These are phyloP conservation scores for Silene latifolia DNA, from an alignment of 148 eudicot genomes.

Conservation along the genomic window DNA sequence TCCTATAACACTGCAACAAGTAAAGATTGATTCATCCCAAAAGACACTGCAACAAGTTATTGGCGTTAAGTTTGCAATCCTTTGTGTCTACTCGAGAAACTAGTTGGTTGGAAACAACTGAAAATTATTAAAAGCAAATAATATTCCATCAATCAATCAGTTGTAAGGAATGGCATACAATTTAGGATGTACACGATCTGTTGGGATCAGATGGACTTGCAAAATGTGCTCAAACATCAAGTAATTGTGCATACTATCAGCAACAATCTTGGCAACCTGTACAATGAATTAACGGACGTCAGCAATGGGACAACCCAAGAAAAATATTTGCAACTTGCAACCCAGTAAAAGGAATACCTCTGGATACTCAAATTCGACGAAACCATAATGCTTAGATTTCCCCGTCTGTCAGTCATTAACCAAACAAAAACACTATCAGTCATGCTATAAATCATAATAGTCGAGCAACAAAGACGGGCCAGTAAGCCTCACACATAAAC, in stretches of 20 bases:
- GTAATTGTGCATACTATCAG: constrained; percentile 91
- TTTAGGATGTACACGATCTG: constrained; percentile 76
- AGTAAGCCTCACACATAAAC: not conserved
- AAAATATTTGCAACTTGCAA: not conserved
- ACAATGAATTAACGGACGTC: not conserved
- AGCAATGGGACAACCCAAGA: not conserved
- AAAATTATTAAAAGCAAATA: not conserved
- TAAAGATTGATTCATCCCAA: not conserved
- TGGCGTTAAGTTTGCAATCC: not conserved
- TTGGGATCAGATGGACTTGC: constrained; percentile 72
- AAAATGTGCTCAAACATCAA: constrained; percentile 78
- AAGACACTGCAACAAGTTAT: not conserved
- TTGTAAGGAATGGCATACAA: constrained; percentile 42
- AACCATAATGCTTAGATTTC: constrained; percentile 91
- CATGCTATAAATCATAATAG: not conserved
- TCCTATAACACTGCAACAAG: not conserved
- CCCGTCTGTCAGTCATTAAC: constrained; percentile 61
- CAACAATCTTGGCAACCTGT: constrained; percentile 92
- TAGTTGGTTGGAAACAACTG: not conserved
- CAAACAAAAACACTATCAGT: not conserved
- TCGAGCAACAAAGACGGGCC: not conserved
- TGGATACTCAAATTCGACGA: constrained; percentile 84
- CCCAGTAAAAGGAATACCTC: constrained; percentile 46
- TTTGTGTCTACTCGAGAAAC: not conserved
- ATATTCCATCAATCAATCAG: not conserved